Base-by-base conservation (phyloP, 73 alveolate species). In the Paramecium primaurelia region DNA sequence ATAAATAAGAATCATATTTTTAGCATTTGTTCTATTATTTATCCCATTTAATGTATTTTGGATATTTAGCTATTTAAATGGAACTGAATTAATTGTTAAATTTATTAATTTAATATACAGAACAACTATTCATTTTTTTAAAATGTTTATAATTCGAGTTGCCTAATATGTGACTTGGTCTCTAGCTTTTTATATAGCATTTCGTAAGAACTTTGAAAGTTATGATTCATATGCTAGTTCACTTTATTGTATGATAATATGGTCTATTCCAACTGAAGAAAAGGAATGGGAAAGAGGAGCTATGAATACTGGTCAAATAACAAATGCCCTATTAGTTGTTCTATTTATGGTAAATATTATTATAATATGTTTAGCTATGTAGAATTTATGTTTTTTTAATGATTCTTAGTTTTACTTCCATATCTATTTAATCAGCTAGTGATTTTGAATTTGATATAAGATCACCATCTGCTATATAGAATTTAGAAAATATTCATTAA, bases 371-470 rank as follows among this genome's bases (percentile, higher is more conserved):
- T 28, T 11, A 64, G 84, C 54, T 64, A 12, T 64, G 84, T 28
- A 6, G 84, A 28, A 64, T 64, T 16, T 64, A 64, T 26, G 42
- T 25, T 64, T 40, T 64, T 64, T 12, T 59, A 59, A 64, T 64
- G 84, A 6, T 64, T 28, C 42, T 73, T 2, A 80, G 91, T 28
- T 80, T 80, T 80, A 80, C 49, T 11, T 22, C 91, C 0, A 45
- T 80, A 18, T 25, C 91, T 1, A 80, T 80, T 3, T 44, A 42
- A 25, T 34, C 91, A 11, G 91, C 91, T 9, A 32, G 42, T 42
- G 91, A 80, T 26, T 80, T 80, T 80, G 91, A 80, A 80, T 80
- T 45, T 26, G 91, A 80, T 25, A 32, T 80, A 22, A 45, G 91
- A 80, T 80, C 91, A 8, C 25, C 47, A 80, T 42, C 91, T 26